Base-by-base conservation (phyloP, 2,329 filamentous ascomycete genomes). In the Cytospora piceicola region DNA sequence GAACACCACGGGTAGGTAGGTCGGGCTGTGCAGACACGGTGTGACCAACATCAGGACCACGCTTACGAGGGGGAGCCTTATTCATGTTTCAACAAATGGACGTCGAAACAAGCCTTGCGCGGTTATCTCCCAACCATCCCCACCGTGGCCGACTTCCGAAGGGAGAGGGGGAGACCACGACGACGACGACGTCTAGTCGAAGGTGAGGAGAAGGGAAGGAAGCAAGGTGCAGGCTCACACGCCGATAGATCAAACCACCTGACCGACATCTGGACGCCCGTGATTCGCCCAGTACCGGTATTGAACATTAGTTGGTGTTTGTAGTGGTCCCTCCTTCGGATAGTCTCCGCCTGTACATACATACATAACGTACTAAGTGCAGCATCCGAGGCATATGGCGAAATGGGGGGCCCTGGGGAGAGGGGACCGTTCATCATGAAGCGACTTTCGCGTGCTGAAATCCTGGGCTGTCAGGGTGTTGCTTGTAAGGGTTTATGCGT, bases 361-460 rank as follows among this genome's bases (percentile, higher is more conserved):
- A 29, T 34, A 22, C 11, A 9, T n/a, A 22, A 22, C 11, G 17
- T n/a, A 22, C 42, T n/a, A n/a, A 42, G 61, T 63, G 61, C 61
- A 63, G 51, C 29, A 32, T 32, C 49, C 61, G 53, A 57, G 22
- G 39, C 29, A 36, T n/a, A 57, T 32, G 55, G 54, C 42, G 29
- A 52, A 24, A 20, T 36, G 53, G 60, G 12, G 53, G 56, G 53
- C 12, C 30, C 9, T 36, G 59, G 53, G 53, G 20, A 39, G 49
- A 29, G n/a, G 53, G 22, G 61, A 29, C 24, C n/a, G 46, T 22
- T 49, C 5, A 49, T 49, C 46, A 14, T 49, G 46, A 49, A 49
- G 46, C 61, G 61, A 63, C 61, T 54, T 55, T 63, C 53, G 61
- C 46, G 24, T 49, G 46, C 17, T 24, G 22, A 39, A 63, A 63